Percentiles rank a stretch among this genome's conserved stretches.
phyloP scores from a whole-genome alignment of 768 basidiomycete species.

The Piloderma croceum region DNA sequence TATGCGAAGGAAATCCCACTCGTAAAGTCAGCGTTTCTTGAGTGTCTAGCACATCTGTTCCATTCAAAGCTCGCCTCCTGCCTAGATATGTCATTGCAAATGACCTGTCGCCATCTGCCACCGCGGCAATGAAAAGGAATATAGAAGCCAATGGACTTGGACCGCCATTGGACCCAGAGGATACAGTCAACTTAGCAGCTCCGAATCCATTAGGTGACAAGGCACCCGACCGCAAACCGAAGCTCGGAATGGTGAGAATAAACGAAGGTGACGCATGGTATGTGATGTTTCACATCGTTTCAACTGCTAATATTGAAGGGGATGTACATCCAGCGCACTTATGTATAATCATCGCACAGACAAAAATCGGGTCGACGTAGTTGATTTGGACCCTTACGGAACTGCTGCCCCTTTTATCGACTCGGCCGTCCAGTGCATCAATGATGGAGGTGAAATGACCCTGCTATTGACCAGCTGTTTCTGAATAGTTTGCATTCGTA shows the following conservation, averaged over 20 bases:
- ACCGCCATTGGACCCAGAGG: conserved; percentile 21
- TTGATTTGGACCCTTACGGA: conserved; percentile 98
- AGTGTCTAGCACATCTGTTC: not conserved
- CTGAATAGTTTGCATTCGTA: conserved; percentile 20
- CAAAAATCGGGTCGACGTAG: conserved; percentile 74
- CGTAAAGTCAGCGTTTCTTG: conserved; percentile 55
- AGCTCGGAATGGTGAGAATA: conserved; percentile 59
- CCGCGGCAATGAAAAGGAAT: conserved; percentile 81
- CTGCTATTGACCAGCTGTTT: not conserved
- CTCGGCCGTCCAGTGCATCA: conserved; percentile 81
- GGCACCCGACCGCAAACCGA: conserved; percentile 10
- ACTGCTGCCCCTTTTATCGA: conserved; percentile 97
- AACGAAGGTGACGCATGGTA: conserved; percentile 96
- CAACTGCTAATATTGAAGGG: conserved; percentile 1
- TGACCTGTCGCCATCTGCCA: conserved; percentile 80
- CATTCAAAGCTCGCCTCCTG: not conserved
- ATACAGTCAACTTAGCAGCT: too few relatives aligned
- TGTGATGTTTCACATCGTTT: conserved; percentile 13
- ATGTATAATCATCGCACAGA: conserved; percentile 88
- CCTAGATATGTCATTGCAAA: conserved; percentile 89
- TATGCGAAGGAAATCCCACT: conserved; percentile 96
- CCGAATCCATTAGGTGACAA: conserved; percentile 9
- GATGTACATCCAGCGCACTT: conserved; percentile 48
- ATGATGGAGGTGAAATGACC: conserved; percentile 70
- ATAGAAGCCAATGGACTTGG: conserved; percentile 74